These are phyloP conservation scores for Oxalis stricta DNA, from an alignment of 441 rosid species.

Conservation along the genomic window DNA sequence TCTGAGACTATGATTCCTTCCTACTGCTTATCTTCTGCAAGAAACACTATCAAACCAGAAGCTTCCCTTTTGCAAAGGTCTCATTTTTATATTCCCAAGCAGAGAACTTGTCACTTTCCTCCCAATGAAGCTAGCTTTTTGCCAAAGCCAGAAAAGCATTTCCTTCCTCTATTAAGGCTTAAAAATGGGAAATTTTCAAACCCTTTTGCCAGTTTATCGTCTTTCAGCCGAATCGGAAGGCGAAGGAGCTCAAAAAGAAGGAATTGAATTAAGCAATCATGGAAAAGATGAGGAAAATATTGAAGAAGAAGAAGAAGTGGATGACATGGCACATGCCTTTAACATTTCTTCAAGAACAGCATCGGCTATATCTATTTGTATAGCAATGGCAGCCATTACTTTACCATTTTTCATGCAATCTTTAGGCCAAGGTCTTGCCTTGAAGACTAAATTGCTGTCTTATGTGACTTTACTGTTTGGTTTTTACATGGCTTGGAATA, in stretches of 20 bases:
- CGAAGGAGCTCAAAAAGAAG: constrained; percentile 24
- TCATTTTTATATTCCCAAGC: constrained; percentile 23
- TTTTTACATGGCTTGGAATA: constrained; percentile 98
- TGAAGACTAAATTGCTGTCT: constrained; percentile 61
- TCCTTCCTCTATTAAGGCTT: constrained; percentile 19
- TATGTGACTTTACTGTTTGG: constrained; percentile 67
- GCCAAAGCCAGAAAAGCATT: constrained; percentile 17
- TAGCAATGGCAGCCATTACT: constrained; percentile 61
- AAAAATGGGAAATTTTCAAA: constrained; percentile 16
- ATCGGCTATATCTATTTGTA: constrained; percentile 45
- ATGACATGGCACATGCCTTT: constrained; percentile 83
- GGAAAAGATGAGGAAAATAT: constrained; percentile 16
- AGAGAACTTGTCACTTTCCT: constrained; percentile 19
- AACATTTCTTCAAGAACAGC: constrained; percentile 65
- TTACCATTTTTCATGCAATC: constrained; percentile 75
- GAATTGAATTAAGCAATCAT: constrained; percentile 16
- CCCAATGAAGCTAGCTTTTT: too few species aligned
- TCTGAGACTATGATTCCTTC: constrained; percentile 51
- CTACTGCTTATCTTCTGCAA: constrained; percentile 42
- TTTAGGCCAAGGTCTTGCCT: constrained; percentile 43
- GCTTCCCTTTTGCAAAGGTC: constrained; percentile 22
- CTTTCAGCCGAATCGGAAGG: constrained; percentile 59
- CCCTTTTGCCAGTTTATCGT: constrained; percentile 60
- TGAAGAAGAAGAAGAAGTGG: constrained; percentile 14
- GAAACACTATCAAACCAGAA: constrained; percentile 28